Conservation (phyloP, 2,329 filamentous ascomycete genomes). For the Epicoccum sorghinum region DNA sequence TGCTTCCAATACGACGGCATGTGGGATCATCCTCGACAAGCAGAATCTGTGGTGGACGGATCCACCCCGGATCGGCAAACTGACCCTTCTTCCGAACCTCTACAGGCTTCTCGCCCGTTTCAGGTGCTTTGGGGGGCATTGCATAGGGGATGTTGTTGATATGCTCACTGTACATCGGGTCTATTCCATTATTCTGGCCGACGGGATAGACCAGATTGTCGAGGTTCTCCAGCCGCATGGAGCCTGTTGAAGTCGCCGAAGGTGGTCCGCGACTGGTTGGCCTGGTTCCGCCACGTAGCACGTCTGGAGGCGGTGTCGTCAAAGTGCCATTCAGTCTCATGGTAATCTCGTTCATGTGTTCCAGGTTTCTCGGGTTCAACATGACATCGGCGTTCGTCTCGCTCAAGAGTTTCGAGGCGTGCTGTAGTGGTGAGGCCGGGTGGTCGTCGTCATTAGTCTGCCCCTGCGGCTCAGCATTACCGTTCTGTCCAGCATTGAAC, state of each 20-base stretch:
- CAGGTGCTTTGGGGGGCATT: conserved; percentile 69
- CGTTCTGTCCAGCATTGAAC: conserved; percentile 49
- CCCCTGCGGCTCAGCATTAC: conserved; percentile 51
- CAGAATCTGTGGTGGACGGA: conserved; percentile 76
- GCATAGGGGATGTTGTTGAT: conserved; percentile 93
- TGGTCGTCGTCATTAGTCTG: conserved; percentile 63
- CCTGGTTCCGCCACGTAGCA: conserved; percentile 54
- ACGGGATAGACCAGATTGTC: conserved; percentile 87
- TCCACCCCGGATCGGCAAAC: conserved; percentile 68
- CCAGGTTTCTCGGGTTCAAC: conserved; percentile 67
- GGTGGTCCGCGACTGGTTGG: conserved; percentile 53
- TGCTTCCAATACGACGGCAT: conserved; percentile 69
- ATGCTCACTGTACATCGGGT: conserved; percentile 92
- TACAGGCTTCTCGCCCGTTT: conserved; percentile 55
- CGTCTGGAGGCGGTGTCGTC: conserved; percentile 63
- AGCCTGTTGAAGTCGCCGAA: conserved; percentile 58
- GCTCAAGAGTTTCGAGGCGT: conserved; percentile 69
- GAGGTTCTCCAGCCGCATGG: conserved; percentile 63
- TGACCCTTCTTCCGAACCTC: conserved; percentile 67
- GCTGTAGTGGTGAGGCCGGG: conserved; percentile 70
- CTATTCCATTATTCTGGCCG: conserved; percentile 87
- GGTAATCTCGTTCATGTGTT: conserved; percentile 67
- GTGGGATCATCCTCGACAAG: conserved; percentile 84
- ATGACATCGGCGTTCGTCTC: conserved; percentile 70
- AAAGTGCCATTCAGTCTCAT: conserved; percentile 61